Base-by-base conservation (phyloP, 352 stramenopile species). In the Phytophthora citrophthora region DNA sequence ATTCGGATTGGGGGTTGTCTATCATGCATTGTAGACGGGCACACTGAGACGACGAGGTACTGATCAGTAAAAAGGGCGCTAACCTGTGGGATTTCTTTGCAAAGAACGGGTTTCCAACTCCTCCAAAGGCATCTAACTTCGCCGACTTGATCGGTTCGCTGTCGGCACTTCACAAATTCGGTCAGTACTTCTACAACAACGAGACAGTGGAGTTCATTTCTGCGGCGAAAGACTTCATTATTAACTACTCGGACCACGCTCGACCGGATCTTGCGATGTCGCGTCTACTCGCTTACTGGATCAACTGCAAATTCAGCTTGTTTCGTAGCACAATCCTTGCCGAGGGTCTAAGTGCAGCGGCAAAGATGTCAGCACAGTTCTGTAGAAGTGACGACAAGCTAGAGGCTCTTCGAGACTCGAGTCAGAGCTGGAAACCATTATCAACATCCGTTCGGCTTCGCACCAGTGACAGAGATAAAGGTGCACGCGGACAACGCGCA, bases 61-160 rank as follows among this genome's bases (percentile, higher is more conserved):
- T 23, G 3, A 38, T 32, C 3, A 41, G 27, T 11, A 47, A 70
- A 10, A 58, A 61, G 9, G 18, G 29, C 4, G 40, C 23, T 15
- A 69, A 61, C n/a, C 6, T 64, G 12, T 59, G 46, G 51, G 61
- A 64, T 2, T 70, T 70, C 13, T 66, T 29, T 2, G 23, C 40
- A 0, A 66, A 50, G 10, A 60, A 66, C 23, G n/a, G n/a, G 1
- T 29, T 49, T 3, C 24, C 13, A 5, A 12, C 29, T 4, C 48
- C 57, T 4, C 48, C 40, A 9, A 53, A 50, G 13, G 49, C 27
- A 3, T 31, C 2, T 15, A 53, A 39, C 15, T 53, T 26, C 10
- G 9, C 15, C 1, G 58, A 54, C 4, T 4, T 60, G 3, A 60
- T 60, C 24, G 54, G 58, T 15, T 40, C 48, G 2, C 41, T 60